Base-by-base conservation (phyloP, 2,329 filamentous ascomycete species). In the Volutella citrinella region DNA sequence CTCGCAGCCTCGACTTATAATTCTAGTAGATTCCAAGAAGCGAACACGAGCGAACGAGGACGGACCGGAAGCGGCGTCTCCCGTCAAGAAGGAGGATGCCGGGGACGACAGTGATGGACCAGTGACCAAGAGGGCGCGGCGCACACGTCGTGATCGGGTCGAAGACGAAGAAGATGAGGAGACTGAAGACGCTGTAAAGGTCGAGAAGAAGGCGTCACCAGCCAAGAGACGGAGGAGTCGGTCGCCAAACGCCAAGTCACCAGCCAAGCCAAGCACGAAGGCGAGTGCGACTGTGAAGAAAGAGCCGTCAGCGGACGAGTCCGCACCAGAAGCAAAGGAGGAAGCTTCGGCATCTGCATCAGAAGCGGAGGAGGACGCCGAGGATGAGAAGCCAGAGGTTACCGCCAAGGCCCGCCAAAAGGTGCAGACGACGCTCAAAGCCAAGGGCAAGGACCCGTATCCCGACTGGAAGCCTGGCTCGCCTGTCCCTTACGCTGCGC, bases 401-500 rank as follows among this genome's bases (percentile, higher is more conserved):
- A 79, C 80, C 30, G 82, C 79, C 25, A 90, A 94, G 61, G 82
- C 80, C 28, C 80, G 87, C 27, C 78, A 91, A 60, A 87, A 87
- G 59, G 77, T 91, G 10, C 89, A 95, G 58, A 79, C 79, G 8
- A 85, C 82, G 29, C 66, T 95, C 38, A 81, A 81, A 55, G 69
- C 76, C 13, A 78, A 74, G 32, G 70, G 64, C 23, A 84, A 88
- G 46, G 85, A 95, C 52, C 81, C 85, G n/a, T 97, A 91, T 61
- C 90, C 90, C 1, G 91, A 98, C 62, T 98, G 93, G 93, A 85
- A 88, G 58, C 69, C 84, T 28, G 90, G 90, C 28, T 77, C 85
- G 29, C 87, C 91, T 10, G 90, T 96, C 3, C 93, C 93, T 1
- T 98, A 97, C 54, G 91, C 89, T 17, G 93, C 93, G 10, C 74